Evolutionary conservation across 768 basidiomycete genomes (phyloP), one percentile per base, ranked within the genome.

Genomic region (Scleroderma bovista): DNA sequence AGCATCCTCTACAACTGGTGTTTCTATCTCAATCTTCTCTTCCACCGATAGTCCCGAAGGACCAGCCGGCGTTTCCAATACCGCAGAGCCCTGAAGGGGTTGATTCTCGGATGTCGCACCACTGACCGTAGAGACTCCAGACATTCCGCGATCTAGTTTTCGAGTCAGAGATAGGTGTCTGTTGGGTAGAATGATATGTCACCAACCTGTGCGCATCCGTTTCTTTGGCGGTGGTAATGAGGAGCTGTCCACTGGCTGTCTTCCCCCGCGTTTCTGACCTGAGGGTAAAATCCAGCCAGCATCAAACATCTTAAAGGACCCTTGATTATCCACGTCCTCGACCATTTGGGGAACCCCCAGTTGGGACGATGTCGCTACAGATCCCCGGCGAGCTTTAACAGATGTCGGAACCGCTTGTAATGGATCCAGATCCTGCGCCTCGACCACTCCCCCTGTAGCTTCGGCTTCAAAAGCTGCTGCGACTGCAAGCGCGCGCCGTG

Each of bases 231-330:
- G 78, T 31, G 75, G 77, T 26, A 72, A 53, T 3, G 62, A 57
- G n/a, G 64, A 66, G 34, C 74, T 70, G 22, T 81, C 80, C 10
- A 74, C 53, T 13, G 72, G 60, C 19, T 67, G 64, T 13, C 86
- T 71, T 19, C 81, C 81, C 26, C 82, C 78, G 29, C 92, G 76
- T 55, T 80, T 78, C 46, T 81, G 78, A 31, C 86, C 88, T 2
- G 81, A 72, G 20, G 90, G 88, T 13, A 94, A 68, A 8, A 95
- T 89, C 92, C 91, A 94, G 1, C 93, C 93, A 20, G 75, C 72
- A 51, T 96, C 85, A 69, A 95, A 95, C 69, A 84, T 67, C 60
- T 73, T 78, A 73, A 95, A 96, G 17, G 84, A 84, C 38, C 78
- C 78, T 48, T 79, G 77, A 38, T 78, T 75, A 60, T 86, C 86